These are phyloP conservation scores for Hemisphaericaspora subhashii DNA, from an alignment of 1,139 yeast genomes.

Conservation along the genomic window DNA sequence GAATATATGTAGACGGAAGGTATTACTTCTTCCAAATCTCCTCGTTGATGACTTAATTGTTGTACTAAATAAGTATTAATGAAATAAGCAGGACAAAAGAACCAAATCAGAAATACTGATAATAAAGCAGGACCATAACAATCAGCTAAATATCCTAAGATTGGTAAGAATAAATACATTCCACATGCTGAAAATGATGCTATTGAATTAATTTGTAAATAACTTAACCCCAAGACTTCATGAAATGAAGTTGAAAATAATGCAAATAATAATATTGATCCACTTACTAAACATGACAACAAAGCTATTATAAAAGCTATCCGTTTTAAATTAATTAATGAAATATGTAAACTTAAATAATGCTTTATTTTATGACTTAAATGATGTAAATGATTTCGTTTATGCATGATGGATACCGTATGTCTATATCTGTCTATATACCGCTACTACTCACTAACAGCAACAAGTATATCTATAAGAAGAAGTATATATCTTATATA, in stretches of 20 bases:
- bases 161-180: slow-evolving; percentile 81
- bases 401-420: slow-evolving; percentile 4
- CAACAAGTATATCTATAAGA: too few species aligned
- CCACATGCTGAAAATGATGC: slow-evolving; percentile 79
- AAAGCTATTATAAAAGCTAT: slow-evolving; percentile 41
- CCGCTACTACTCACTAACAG: too few species aligned
- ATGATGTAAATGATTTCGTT: slow-evolving; percentile 6
- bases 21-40: not conserved
- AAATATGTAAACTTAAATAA: slow-evolving; percentile 25
- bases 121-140: slow-evolving; percentile 78
- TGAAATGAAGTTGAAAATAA: slow-evolving; percentile 75
- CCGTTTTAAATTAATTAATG: slow-evolving; percentile 27
- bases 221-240: slow-evolving; percentile 55
- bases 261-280: slow-evolving; percentile 79
- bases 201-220: slow-evolving; percentile 72
- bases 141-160: slow-evolving; percentile 82
- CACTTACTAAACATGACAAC: slow-evolving; percentile 69
- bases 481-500: too few species aligned
- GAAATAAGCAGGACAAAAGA: slow-evolving; percentile 75
- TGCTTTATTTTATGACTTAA: slow-evolving; percentile 20
- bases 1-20: slow-evolving; percentile 19
- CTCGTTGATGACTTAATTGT: not conserved
- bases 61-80: slow-evolving; percentile 29
- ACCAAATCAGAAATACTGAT: slow-evolving; percentile 59
- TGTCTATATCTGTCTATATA: too few species aligned